Evolutionary conservation across 2,329 filamentous ascomycete species (phyloP).

Genomic region (Colletotrichum karsti): DNA sequence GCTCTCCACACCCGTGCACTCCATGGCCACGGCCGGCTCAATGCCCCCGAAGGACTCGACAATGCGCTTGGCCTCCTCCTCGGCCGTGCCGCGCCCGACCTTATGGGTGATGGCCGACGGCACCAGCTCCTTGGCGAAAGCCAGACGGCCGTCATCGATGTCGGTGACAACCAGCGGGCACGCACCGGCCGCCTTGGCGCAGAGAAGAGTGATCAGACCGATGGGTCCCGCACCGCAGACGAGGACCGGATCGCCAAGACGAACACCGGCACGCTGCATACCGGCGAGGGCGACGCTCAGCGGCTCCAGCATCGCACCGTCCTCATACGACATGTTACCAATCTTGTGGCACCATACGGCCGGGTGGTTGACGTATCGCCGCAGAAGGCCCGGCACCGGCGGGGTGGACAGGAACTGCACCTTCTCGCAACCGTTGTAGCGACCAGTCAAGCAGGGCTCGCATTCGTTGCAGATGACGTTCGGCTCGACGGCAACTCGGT

Average conservation of each 20-base stretch:
- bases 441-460: conserved; percentile 89
- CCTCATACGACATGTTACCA: conserved; percentile 88
- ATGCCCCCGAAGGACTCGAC: conserved; percentile 74
- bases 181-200: conserved; percentile 85
- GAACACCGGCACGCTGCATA: conserved; percentile 82
- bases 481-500: conserved; percentile 93
- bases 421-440: conserved; percentile 92
- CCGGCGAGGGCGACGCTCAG: conserved; percentile 89
- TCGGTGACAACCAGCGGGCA: conserved; percentile 94
- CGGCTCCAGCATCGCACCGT: conserved; percentile 90
- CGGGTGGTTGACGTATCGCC: conserved; percentile 94
- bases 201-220: conserved; percentile 87
- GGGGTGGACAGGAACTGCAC: conserved; percentile 92
- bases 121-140: conserved; percentile 85
- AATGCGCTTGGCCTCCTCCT: conserved; percentile 78
- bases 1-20: conserved; percentile 95
- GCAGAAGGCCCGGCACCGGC: conserved; percentile 84
- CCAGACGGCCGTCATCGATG: conserved; percentile 85
- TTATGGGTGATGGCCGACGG: conserved; percentile 84
- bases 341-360: conserved; percentile 98
- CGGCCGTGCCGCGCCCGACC: conserved; percentile 71
- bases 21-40: conserved; percentile 83
- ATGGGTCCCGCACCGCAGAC: conserved; percentile 96
- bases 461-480: conserved; percentile 92
- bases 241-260: conserved; percentile 85